A percentile compares a stretch with the other conserved stretches of the same genome.
Evolutionary conservation across 179 eudicot genomes (phyloP).

Genomic region (Heliamphora pulchella): DNA sequence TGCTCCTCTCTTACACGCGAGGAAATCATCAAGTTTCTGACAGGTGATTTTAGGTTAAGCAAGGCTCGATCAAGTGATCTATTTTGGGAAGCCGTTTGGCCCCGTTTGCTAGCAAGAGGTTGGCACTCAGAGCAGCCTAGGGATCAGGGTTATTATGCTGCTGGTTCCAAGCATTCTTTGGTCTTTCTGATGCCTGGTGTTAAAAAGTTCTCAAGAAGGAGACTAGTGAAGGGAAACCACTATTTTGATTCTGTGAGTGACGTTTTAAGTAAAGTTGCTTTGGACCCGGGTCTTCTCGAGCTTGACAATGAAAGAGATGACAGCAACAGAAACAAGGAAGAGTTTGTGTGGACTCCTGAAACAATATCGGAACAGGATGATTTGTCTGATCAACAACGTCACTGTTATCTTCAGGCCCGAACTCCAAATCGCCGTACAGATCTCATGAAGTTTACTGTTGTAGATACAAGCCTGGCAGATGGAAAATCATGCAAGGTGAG

Average conservation of each 20-base stretch:
- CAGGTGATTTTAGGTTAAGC: constrained; percentile 67
- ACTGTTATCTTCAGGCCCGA: constrained; percentile 37
- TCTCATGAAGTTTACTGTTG: constrained; percentile 32
- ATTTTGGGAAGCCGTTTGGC: constrained; percentile 96
- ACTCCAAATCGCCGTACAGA: constrained; percentile 17
- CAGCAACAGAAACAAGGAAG: constrained; percentile 29
- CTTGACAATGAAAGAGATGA: constrained; percentile 36
- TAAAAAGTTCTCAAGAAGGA: constrained; percentile 65
- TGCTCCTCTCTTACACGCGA: constrained; percentile 53
- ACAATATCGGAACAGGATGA: constrained; percentile 13
- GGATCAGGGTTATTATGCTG: constrained; percentile 27
- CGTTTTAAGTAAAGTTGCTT: constrained; percentile 54
- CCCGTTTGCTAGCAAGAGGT: constrained; percentile 74
- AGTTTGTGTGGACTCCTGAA: constrained; percentile 26
- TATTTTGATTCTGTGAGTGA: constrained; percentile 71
- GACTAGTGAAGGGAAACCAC: constrained; percentile 56
- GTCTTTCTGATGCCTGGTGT: constrained; percentile 74
- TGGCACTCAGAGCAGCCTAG: constrained; percentile 88
- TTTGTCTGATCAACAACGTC: constrained; percentile 15
- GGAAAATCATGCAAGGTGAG: constrained; percentile 25
- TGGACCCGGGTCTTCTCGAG: constrained; percentile 56
- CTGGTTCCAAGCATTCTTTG: constrained; percentile 41
- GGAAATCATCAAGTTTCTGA: constrained; percentile 59
- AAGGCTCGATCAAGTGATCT: constrained; percentile 73
- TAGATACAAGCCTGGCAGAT: constrained; percentile 35